These are phyloP conservation scores for Acorus gramineus DNA, from an alignment of 106 monocot genomes.

Conservation along the genomic window DNA sequence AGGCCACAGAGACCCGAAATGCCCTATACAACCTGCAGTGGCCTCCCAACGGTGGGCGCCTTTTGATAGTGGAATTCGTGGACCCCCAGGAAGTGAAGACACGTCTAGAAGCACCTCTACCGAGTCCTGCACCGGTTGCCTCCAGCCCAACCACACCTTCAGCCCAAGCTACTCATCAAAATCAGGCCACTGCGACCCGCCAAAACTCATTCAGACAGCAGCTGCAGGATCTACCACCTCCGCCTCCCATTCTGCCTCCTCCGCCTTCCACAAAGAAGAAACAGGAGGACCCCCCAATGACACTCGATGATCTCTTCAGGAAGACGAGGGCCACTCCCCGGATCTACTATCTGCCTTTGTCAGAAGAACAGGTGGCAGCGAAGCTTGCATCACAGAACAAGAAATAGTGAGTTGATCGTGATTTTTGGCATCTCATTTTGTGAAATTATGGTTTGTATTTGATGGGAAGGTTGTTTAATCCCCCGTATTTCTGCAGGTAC, in stretches of 20 bases:
- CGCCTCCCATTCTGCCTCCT: slow-evolving; percentile 21
- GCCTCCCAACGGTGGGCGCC: slow-evolving; percentile 79
- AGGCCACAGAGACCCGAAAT: slow-evolving; percentile 63
- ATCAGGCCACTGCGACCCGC: slow-evolving; percentile 11
- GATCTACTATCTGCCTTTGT: slow-evolving; percentile 77
- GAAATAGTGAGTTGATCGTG: background rate
- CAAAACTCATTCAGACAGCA: slow-evolving; percentile 9
- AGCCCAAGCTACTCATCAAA: slow-evolving; percentile 7
- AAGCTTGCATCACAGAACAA: slow-evolving; percentile 35
- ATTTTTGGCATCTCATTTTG: too few species aligned
- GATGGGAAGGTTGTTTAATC: too few species aligned
- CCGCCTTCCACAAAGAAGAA: slow-evolving; percentile 33
- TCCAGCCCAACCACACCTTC: slow-evolving; percentile 31
- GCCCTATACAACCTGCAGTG: slow-evolving; percentile 86
- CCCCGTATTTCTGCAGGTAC: too few species aligned
- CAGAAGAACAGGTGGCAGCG: slow-evolving; percentile 57
- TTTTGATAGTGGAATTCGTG: slow-evolving; percentile 63
- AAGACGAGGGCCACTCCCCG: slow-evolving; percentile 67
- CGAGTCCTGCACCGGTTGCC: slow-evolving; percentile 32
- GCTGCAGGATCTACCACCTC: slow-evolving; percentile 24
- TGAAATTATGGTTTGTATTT: too few species aligned
- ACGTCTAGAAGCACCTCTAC: slow-evolving; percentile 38
- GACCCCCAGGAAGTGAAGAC: slow-evolving; percentile 65
- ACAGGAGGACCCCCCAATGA: slow-evolving; percentile 48
- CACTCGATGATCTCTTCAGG: slow-evolving; percentile 86